Evolutionary conservation across 768 basidiomycete genomes (phyloP).

Genomic region (Cystofilobasidium macerans): DNA sequence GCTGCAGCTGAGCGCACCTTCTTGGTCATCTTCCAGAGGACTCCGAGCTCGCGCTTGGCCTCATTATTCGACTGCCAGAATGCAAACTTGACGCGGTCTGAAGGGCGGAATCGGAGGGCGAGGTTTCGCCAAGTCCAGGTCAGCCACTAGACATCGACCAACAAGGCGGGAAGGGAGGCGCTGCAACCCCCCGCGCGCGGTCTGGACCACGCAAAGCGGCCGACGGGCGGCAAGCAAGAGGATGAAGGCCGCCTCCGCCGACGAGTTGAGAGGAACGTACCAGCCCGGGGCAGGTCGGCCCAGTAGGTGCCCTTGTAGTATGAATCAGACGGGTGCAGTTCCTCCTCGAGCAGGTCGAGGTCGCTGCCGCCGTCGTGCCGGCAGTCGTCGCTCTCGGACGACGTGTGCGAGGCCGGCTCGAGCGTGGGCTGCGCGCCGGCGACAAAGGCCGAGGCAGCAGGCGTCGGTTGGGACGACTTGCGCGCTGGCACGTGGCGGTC

Average conservation of each 20-base stretch:
- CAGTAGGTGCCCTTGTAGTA: slow-evolving; percentile 34
- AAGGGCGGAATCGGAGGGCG: neutral
- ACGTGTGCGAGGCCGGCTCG: neutral
- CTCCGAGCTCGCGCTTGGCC: slow-evolving; percentile 33
- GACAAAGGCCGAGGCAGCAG: neutral
- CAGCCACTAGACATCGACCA: too few species aligned
- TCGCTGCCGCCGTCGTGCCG: neutral
- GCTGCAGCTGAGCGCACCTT: slow-evolving; percentile 10
- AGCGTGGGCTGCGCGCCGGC: slow-evolving; percentile 1
- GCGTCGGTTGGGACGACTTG: neutral
- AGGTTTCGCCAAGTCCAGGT: neutral
- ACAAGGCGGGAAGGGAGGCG: neutral
- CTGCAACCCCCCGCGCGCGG: too few species aligned
- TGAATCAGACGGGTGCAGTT: slow-evolving; percentile 31
- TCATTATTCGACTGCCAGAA: slow-evolving; percentile 36
- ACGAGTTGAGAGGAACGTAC: neutral
- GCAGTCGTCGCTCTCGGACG: neutral
- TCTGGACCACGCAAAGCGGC: neutral
- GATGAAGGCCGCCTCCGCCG: too few species aligned
- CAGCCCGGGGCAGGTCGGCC: slow-evolving; percentile 37
- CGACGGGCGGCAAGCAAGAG: too few species aligned
- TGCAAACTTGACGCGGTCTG: slow-evolving; percentile 33
- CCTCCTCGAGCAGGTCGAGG: slow-evolving; percentile 17
- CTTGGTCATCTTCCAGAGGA: slow-evolving; percentile 38
- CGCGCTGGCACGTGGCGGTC: neutral